Evolutionary conservation across 2,329 filamentous ascomycete genomes (phyloP).

Genomic region (Colletotrichum sp.): DNA sequence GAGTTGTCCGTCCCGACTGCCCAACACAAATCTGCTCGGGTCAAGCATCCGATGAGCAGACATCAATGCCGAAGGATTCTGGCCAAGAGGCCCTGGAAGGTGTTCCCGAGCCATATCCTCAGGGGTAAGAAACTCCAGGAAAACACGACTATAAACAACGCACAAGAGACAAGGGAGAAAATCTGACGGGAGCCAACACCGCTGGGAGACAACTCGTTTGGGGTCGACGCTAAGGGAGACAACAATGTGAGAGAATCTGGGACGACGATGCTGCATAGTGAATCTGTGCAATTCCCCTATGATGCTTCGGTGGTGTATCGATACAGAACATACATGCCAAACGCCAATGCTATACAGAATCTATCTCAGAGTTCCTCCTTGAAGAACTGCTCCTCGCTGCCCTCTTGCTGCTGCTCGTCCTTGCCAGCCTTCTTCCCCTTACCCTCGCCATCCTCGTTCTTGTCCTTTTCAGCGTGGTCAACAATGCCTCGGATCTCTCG

Average conservation of each 20-base stretch:
- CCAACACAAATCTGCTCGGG: not conserved
- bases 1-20: not conserved
- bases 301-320: not conserved
- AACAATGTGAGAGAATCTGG: not conserved
- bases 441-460: slow-evolving; percentile 35
- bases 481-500: slow-evolving; percentile 74
- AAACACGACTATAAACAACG: not conserved
- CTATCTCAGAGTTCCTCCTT: slow-evolving; percentile 53
- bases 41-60: not conserved
- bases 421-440: slow-evolving; percentile 14
- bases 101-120: not conserved
- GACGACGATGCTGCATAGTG: not conserved
- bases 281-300: not conserved
- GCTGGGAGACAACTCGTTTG: not conserved
- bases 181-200: not conserved
- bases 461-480: no score
- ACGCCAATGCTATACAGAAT: slow-evolving; percentile 15
- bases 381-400: slow-evolving; percentile 53
- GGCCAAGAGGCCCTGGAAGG: not conserved
- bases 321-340: slow-evolving; percentile 4
- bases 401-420: not conserved
- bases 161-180: not conserved
- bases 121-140: not conserved
- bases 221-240: not conserved
- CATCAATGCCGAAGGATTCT: not conserved